Evolutionary conservation across 1,284 basidiomycete genomes (phyloP).

Genomic region (Trichosporon sp.): DNA sequence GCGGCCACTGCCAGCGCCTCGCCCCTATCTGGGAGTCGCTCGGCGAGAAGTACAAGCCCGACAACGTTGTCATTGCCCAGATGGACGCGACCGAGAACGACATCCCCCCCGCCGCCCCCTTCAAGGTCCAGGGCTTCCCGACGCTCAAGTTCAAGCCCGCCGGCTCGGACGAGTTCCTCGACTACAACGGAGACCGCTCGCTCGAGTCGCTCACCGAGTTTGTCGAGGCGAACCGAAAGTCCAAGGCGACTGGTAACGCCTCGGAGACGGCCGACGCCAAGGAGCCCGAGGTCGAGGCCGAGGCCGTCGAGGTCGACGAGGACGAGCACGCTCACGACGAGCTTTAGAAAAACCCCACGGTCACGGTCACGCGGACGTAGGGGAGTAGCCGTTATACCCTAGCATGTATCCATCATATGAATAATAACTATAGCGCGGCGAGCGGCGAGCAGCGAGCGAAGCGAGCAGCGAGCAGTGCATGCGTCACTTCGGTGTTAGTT

Average conservation of each 20-base stretch:
- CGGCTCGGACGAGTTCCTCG: constrained; percentile 75
- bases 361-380: no score
- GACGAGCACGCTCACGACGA: constrained; percentile 41
- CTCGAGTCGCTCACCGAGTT: constrained; percentile 79
- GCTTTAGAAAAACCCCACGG: constrained; percentile 26
- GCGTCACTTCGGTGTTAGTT: no score
- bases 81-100: constrained; percentile 97
- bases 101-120: constrained; percentile 76
- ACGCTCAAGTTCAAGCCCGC: constrained; percentile 96
- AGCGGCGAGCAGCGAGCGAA: neutral
- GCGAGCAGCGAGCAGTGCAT: neutral
- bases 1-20: constrained; percentile 57
- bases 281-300: constrained; percentile 17
- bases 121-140: constrained; percentile 79
- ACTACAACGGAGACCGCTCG: constrained; percentile 87
- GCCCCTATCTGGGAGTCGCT: constrained; percentile 91
- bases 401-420: constrained; percentile 5
- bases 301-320: constrained; percentile 19
- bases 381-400: neutral
- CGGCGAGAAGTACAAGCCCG: constrained; percentile 77
- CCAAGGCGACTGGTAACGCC: constrained; percentile 11
- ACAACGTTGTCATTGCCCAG: constrained; percentile 83
- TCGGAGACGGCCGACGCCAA: constrained; percentile 27
- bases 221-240: constrained; percentile 72
- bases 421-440: neutral